These are phyloP conservation scores for Papiliotrema terrestris DNA, from an alignment of 1,284 basidiomycete species.

Conservation along the genomic window DNA sequence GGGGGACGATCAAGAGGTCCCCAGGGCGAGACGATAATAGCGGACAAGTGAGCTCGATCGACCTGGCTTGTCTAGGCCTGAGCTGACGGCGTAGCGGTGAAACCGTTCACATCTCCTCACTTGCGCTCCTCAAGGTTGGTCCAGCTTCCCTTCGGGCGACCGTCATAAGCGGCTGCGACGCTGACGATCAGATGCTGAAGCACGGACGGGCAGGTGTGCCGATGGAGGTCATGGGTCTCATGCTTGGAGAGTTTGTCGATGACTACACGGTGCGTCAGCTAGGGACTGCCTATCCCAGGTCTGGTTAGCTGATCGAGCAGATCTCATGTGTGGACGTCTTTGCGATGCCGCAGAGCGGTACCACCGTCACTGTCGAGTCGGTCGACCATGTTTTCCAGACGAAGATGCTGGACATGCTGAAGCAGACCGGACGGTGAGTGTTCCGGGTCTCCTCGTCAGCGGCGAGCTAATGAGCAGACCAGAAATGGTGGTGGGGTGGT, in stretches of 20 bases:
- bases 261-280: conserved; percentile 76
- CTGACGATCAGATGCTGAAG: conserved; percentile 81
- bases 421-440: conserved; percentile 90
- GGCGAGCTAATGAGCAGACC: conserved; percentile 57
- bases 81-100: conserved; percentile 63
- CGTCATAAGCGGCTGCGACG: neutral
- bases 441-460: neutral
- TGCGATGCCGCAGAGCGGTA: conserved; percentile 99
- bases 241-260: conserved; percentile 98
- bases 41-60: conserved; percentile 46
- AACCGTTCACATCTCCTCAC: conserved; percentile 91
- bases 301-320: conserved; percentile 19
- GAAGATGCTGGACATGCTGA: conserved; percentile 99
- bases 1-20: conserved; percentile 10
- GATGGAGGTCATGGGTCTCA: conserved; percentile 99
- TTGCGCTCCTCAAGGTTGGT: conserved; percentile 83
- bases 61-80: neutral
- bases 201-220: conserved; percentile 98
- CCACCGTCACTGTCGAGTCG: conserved; percentile 96
- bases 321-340: conserved; percentile 94
- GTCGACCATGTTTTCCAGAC: conserved; percentile 99
- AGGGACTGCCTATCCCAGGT: too few species aligned
- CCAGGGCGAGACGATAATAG: conserved; percentile 39
- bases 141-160: neutral
- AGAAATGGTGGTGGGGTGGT: conserved; percentile 99